Evolutionary conservation across 1,284 basidiomycete genomes (phyloP), one percentile per base, ranked within the genome.

Genomic region (Ceratorhiza oryzae-sativae): DNA sequence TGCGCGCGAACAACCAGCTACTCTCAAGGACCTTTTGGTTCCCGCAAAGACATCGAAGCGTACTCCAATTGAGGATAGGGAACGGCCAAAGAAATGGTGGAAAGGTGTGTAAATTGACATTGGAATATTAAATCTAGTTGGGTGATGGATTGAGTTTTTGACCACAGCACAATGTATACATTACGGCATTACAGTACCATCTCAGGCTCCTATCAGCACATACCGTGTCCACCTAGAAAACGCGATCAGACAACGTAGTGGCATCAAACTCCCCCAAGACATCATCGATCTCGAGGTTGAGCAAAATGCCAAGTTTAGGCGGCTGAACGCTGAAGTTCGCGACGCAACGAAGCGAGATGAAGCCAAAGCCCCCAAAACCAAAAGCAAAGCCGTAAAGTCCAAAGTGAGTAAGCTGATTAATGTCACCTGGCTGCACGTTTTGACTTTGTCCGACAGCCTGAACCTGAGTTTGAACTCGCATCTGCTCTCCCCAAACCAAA

Each of bases 11-110:
- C 48, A 67, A 36, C 63, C 63, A 10, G 30, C 41, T 20, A 67
- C 63, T 5, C 36, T 67, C 6, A 67, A 67, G 42, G 49, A 55
- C 23, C 48, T 67, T 18, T 34, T 67, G 30, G 48, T n/a, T 8
- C 63, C 63, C 10, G 55, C 63, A 2, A 67, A 67, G 49, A 53
- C 63, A 18, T 67, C 63, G 15, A 67, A 67, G 25, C 48, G 49
- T 12, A 55, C 36, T 55, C 41, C 63, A 25, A 67, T 67, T 10
- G 63, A 67, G 42, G 63, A 67, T 30, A 51, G 49, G 25, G 63
- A 67, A 20, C 63, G 63, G 6, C 63, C 63, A 20, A 67, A 67
- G 63, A 67, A 67, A 55, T 67, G 63, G 63, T 67, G 63, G 63
- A 67, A 42, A 55, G 63, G 63, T 67, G 8, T 12, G 20, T 32